Evolutionary conservation across 257 asterid genomes (phyloP).

Genomic region (Solanum pinnatisectum): DNA sequence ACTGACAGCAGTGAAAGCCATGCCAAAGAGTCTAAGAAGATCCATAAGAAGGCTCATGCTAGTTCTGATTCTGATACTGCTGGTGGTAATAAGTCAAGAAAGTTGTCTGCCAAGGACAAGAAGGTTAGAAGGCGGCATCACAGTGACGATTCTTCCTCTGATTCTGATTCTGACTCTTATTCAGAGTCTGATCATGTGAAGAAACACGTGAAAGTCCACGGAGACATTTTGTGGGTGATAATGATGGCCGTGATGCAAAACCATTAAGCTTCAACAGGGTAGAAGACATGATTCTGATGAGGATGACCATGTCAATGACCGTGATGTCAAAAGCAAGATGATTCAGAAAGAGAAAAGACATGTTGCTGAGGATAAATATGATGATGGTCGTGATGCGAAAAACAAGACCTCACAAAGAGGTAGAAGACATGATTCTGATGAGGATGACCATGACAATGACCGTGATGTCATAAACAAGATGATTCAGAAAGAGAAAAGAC

Average conservation of each 20-base stretch:
- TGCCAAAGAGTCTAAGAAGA: too few relatives aligned
- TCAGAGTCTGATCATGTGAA: conserved; percentile 30
- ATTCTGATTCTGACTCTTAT: conserved; percentile 30
- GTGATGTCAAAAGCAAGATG: background rate
- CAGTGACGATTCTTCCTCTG: conserved; percentile 32
- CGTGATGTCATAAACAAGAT: background rate
- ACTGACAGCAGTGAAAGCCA: too few relatives aligned
- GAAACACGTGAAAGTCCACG: conserved; percentile 13
- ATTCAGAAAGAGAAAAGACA: conserved; percentile 1
- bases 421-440: conserved; percentile 18
- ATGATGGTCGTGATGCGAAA: background rate
- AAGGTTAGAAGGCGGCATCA: conserved; percentile 16
- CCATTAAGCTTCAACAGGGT: background rate
- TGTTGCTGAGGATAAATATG: background rate
- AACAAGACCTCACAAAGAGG: background rate
- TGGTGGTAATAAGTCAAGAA: too few relatives aligned
- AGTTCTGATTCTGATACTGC: too few relatives aligned
- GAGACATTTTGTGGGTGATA: conserved; percentile 11
- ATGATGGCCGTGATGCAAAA: conserved; percentile 9
- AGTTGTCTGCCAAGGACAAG: conserved; percentile 27
- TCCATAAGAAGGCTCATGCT: too few relatives aligned
- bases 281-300: conserved; percentile 19
- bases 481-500: too few relatives aligned
- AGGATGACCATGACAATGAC: background rate
- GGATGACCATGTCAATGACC: background rate